Percentiles rank a stretch among this genome's conserved stretches.
These are phyloP conservation scores for Obelidium mucronatum DNA, from an alignment of 192 early-diverging fungal genomes.

Conservation along the genomic window DNA sequence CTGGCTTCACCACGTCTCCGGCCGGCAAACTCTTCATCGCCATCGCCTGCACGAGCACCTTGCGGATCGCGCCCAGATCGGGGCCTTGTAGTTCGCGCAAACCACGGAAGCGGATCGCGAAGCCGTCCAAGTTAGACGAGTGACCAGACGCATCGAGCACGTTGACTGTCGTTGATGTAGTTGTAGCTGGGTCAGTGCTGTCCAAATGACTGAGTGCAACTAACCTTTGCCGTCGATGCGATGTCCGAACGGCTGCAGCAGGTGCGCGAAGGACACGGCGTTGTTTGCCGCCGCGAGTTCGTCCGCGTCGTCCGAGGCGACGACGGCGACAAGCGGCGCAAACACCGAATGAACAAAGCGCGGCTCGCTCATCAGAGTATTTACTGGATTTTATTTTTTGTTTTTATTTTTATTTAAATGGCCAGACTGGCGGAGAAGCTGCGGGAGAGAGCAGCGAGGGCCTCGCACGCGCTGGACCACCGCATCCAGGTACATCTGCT, in stretches of 20 bases:
- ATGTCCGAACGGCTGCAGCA: constrained; percentile 76
- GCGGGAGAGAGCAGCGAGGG: neutral
- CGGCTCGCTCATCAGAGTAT: neutral
- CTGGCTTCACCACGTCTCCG: too few species aligned
- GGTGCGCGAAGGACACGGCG: constrained; percentile 63
- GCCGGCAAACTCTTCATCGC: neutral
- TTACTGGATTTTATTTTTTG: neutral
- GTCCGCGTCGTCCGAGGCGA: constrained; percentile 68
- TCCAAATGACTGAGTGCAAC: constrained; percentile 5
- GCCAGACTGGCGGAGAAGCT: neutral
- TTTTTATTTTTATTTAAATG: neutral
- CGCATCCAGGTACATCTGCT: neutral
- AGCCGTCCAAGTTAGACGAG: constrained; percentile 64
- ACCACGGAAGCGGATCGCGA: constrained; percentile 70
- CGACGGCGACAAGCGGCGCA: constrained; percentile 71
- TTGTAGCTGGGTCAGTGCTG: constrained; percentile 2
- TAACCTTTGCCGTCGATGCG: constrained; percentile 69
- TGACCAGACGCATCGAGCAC: constrained; percentile 69
- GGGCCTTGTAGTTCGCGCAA: constrained; percentile 62
- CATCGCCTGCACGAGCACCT: constrained; percentile 59
- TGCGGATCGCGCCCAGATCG: constrained; percentile 52
- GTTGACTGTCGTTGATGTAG: constrained; percentile 37
- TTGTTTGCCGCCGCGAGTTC: constrained; percentile 66
- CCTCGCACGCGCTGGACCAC: neutral
- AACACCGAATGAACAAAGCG: constrained; percentile 42